A percentile compares a stretch with the other conserved stretches of the same genome.
Evolutionary conservation across 2,329 filamentous ascomycete species (phyloP).

Genomic region (Pyrenophora tritici-repentis): DNA sequence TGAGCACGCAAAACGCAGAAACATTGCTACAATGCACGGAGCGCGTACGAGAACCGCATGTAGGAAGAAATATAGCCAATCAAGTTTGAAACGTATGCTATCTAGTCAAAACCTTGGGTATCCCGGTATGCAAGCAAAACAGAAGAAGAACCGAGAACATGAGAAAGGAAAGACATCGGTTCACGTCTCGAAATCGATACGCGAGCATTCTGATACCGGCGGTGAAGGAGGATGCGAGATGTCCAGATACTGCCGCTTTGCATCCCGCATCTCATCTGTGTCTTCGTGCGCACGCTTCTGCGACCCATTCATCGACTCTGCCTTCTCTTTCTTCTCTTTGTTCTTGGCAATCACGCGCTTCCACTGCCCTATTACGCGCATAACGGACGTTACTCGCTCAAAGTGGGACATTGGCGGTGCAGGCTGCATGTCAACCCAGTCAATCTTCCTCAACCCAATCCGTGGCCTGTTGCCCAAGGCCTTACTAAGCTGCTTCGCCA

Average conservation of each 20-base stretch:
- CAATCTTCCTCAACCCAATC: conserved; percentile 36
- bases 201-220: conserved; percentile 32
- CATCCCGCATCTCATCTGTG: conserved; percentile 16
- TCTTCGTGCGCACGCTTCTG: conserved; percentile 28
- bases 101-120: neutral
- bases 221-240: conserved; percentile 30
- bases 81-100: neutral
- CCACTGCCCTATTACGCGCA: conserved; percentile 37
- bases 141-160: neutral
- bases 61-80: neutral
- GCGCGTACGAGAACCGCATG: neutral
- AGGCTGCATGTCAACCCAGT: conserved; percentile 39
- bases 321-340: conserved; percentile 13
- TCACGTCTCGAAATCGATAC: neutral
- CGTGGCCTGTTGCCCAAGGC: conserved; percentile 35
- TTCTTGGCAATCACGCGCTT: conserved; percentile 31
- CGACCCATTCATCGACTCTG: conserved; percentile 7
- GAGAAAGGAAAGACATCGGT: neutral
- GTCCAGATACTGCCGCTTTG: conserved; percentile 28
- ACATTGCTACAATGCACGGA: neutral
- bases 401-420: conserved; percentile 32
- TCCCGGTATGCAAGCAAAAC: neutral
- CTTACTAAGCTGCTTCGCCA: conserved; percentile 33
- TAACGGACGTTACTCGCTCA: conserved; percentile 31
- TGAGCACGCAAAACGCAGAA: neutral